Evolutionary conservation across 345 rosid genomes (phyloP).

Genomic region (Raphanus sativus): DNA sequence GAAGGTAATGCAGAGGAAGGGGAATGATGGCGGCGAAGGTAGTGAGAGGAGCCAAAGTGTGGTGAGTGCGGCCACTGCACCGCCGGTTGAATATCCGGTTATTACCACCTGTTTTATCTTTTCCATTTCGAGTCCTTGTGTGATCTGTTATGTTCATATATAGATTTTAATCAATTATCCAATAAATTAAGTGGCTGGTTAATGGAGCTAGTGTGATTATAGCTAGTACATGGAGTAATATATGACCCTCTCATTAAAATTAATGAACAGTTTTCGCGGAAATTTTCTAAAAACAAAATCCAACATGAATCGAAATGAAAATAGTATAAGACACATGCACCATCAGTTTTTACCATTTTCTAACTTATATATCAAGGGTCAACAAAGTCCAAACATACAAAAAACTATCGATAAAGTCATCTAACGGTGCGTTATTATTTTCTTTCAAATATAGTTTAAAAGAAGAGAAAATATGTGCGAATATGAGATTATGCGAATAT

Average conservation of each 20-base stretch:
- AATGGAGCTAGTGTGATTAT: neutral
- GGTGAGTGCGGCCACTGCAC: conserved; percentile 61
- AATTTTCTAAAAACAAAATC: neutral
- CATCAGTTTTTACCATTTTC: no score
- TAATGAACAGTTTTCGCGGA: neutral
- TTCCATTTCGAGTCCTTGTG: conserved; percentile 10
- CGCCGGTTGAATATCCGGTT: conserved; percentile 82
- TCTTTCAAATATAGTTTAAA: no score
- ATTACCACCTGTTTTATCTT: conserved; percentile 52
- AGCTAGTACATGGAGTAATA: no score
- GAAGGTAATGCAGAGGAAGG: conserved; percentile 70
- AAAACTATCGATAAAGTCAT: no score
- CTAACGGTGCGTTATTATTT: no score
- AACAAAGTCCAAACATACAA: no score
- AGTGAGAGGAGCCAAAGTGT: conserved; percentile 75
- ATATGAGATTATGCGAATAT: no score
- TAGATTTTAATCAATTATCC: neutral
- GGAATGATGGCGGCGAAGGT: conserved; percentile 28
- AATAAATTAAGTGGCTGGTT: neutral
- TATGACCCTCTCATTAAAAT: no score
- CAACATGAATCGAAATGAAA: neutral
- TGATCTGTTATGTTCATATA: conserved; percentile 13
- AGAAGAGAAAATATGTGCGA: no score
- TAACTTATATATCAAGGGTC: no score
- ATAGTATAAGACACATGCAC: no score